Evolutionary conservation across 345 rosid species (phyloP), one percentile per base, ranked within the genome.

Genomic region (Schrenkiella parvula): DNA sequence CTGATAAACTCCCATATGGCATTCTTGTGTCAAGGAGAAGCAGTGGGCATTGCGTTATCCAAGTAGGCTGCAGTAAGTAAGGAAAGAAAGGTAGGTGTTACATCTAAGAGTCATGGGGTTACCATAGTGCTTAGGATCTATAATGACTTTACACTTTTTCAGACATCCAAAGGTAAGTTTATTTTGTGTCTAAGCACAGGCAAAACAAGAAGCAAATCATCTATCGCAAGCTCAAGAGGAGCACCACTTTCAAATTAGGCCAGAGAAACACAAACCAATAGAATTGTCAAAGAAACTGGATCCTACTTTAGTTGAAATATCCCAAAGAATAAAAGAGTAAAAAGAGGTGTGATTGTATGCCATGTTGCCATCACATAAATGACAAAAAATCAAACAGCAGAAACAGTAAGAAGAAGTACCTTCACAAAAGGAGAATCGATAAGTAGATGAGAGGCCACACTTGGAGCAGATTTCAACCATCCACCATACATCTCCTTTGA

Each of bases 401-500:
- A 64, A 47, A 8, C 15, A 55, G 44, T 50, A 56, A 79, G 25
- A 31, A 15, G 34, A n/a, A n/a, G 51, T 89, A 91, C 98, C 98
- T 89, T 93, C 71, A 93, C 95, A 81, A 89, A 88, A 2, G 96
- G 95, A 75, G 96, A 83, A 81, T 91, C 89, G 34, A 88, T 83
- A 76, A 91, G 98, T 76, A 91, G 88, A 85, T 93, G 97, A 51
- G 87, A 81, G 51, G 97, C 82, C 18, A 84, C 97, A 68, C 79
- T 76, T 3, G 89, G 38, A 71, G 97, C 84, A 37, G 98, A 91
- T 80, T 85, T 81, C 70, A 93, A 59, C 70, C 79, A 81, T 73
- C 97, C 97, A 59, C 83, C 86, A 78, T 91, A 93, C 98, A 93
- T 91, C 81, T 93, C 98, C 83, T 91, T 93, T 34, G 98, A 89